Evolutionary conservation across 345 rosid genomes (phyloP), one percentile per base, ranked within the genome.

Genomic region (Lenwebbia sp.): DNA sequence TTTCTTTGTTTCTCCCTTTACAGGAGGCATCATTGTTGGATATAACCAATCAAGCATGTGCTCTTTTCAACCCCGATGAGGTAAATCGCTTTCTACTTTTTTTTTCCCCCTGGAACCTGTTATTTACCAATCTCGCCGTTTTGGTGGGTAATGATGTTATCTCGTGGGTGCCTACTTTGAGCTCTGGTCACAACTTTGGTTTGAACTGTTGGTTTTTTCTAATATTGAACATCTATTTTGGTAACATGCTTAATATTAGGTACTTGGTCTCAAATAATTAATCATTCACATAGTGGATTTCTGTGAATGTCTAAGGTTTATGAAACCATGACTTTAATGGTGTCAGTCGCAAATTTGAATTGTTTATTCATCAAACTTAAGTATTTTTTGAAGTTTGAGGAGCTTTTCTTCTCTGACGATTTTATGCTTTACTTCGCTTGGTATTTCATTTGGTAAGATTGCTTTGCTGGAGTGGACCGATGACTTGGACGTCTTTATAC

Each of bases 381-480:
- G 52, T 50, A 82, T 82, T 82, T 82, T 49, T 44, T 44, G 17
- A 47, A 9, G 33, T 84, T 47, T 54, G 4, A 25, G 22, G 44
- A 51, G 55, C 62, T 53, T 85, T 22, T 87, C 86, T 70, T 92
- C 90, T 22, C 86, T 55, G 78, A 57, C 9, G 26, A 33, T 40
- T 58, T 25, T 19, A 84, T 58, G 52, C 23, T 58, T n/a, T 83
- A 82, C 57, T 83, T 54, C 9, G 54, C 83, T 84, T 19, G 41
- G 44, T 22, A 37, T 51, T 85, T 41, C 86, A 15, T 82, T 44
- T 89, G 84, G 83, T 83, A 60, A 97, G 99, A 93, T 95, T 87
- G 93, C 94, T 89, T 93, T 96, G 93, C 92, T 97, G 92, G 99
- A 94, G 92, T 97, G 99, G 99, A 87, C 95, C 82, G 97, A 97